phyloP scores from a whole-genome alignment of 2,329 filamentous ascomycete species.

The Colletotrichum zoysiae region DNA sequence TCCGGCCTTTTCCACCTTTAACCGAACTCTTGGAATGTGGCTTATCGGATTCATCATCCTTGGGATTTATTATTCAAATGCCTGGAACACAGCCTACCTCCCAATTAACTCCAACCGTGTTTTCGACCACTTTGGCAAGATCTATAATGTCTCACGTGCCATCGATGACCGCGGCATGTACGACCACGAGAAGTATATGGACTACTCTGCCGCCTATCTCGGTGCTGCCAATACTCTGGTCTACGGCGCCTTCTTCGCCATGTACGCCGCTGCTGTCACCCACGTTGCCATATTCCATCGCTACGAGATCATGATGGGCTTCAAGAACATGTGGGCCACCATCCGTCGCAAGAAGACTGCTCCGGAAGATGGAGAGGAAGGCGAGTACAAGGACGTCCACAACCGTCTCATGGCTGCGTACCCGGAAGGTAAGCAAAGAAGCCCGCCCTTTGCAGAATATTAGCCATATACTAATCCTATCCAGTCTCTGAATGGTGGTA shows the following conservation, averaged over 20 bases:
- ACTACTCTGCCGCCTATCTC: slow-evolving; percentile 45
- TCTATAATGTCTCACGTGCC: slow-evolving; percentile 54
- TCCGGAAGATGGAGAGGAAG: slow-evolving; percentile 47
- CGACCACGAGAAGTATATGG: slow-evolving; percentile 53
- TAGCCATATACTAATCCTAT: not conserved
- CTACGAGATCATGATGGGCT: slow-evolving; percentile 47
- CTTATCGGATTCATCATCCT: slow-evolving; percentile 48
- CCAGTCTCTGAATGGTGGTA: slow-evolving; percentile 60
- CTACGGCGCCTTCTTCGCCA: slow-evolving; percentile 48
- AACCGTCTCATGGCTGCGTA: slow-evolving; percentile 51
- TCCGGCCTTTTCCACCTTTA: slow-evolving; percentile 54
- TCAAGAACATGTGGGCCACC: slow-evolving; percentile 47
- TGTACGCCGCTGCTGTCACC: slow-evolving; percentile 48
- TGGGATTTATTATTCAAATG: slow-evolving; percentile 50
- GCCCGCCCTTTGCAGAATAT: too few species aligned
- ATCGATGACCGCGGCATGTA: slow-evolving; percentile 53
- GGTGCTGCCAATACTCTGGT: slow-evolving; percentile 47
- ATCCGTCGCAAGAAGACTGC: slow-evolving; percentile 45
- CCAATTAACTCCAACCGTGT: slow-evolving; percentile 57
- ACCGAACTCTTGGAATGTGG: slow-evolving; percentile 50
- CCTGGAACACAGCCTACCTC: slow-evolving; percentile 53
- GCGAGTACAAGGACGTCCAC: slow-evolving; percentile 51
- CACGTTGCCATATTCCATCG: slow-evolving; percentile 51
- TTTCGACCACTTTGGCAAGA: slow-evolving; percentile 54
- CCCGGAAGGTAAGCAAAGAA: slow-evolving; percentile 43